Percentiles rank a stretch among this genome's conserved stretches.
Evolutionary conservation across 805 yeast species (phyloP).

Genomic region (Cyberlindnera saturnus): DNA sequence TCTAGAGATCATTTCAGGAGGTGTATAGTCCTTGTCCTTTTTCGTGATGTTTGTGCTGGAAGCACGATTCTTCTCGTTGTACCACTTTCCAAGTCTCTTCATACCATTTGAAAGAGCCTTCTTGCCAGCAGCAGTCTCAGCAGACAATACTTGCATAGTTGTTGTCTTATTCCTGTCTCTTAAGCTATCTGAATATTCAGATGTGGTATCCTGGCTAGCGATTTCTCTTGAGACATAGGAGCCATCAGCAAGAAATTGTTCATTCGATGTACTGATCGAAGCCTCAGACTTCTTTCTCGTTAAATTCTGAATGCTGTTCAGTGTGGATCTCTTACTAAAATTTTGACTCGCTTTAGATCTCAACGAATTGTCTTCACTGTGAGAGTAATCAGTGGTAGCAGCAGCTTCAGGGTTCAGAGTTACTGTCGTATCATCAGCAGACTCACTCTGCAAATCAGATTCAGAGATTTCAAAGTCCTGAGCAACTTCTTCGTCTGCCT

Average conservation of each 20-base stretch:
- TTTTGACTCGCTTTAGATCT: slow-evolving; percentile 8
- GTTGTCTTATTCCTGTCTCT: slow-evolving; percentile 4
- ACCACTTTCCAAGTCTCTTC: slow-evolving; percentile 65
- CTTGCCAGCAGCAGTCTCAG: slow-evolving; percentile 26
- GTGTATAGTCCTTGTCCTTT: slow-evolving; percentile 15
- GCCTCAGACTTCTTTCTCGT: slow-evolving; percentile 18
- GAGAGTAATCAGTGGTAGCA: background rate
- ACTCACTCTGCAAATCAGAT: slow-evolving; percentile 1
- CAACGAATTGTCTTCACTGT: slow-evolving; percentile 11
- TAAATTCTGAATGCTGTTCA: slow-evolving; percentile 1
- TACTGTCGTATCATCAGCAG: background rate
- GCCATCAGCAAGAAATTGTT: slow-evolving; percentile 25
- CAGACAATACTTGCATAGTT: slow-evolving; percentile 21
- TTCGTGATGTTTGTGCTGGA: background rate
- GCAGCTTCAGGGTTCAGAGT: background rate
- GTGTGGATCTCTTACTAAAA: slow-evolving; percentile 4
- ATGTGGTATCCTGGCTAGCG: slow-evolving; percentile 5
- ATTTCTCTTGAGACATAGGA: slow-evolving; percentile 17
- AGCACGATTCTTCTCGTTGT: slow-evolving; percentile 40
- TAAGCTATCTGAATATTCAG: slow-evolving; percentile 12
- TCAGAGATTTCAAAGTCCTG: background rate
- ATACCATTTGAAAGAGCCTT: slow-evolving; percentile 40
- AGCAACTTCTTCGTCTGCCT: slow-evolving; percentile 3
- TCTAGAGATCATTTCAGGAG: slow-evolving; percentile 68
- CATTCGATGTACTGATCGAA: slow-evolving; percentile 20